Conservation (phyloP, 768 basidiomycete genomes). For the Pleurotus sapidus region DNA sequence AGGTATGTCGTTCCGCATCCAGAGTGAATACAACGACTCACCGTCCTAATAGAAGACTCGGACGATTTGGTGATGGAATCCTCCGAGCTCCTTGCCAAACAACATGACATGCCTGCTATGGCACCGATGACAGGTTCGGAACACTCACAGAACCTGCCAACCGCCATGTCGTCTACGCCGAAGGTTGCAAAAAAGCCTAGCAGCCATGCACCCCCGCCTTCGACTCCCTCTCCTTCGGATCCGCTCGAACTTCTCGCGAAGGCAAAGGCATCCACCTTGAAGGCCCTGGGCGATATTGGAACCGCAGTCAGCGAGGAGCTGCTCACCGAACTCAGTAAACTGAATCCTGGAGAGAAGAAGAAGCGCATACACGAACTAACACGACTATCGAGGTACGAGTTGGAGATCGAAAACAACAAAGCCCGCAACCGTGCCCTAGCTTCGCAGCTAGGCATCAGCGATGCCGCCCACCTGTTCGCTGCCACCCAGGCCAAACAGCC, state of each 20-base stretch:
- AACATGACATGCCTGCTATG: no score
- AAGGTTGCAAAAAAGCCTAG: neutral
- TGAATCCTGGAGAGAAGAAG: neutral
- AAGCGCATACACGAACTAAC: neutral
- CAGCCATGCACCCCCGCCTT: neutral
- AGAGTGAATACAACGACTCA: no score
- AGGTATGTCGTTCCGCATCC: no score
- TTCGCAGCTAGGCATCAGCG: no score
- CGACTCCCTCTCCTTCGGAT: neutral
- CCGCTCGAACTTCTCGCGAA: neutral
- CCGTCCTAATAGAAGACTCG: no score
- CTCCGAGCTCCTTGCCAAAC: no score
- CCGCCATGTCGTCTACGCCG: neutral
- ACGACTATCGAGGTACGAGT: neutral
- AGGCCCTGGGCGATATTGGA: neutral
- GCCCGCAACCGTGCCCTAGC: neutral
- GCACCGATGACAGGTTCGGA: neutral
- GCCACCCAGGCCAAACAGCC: no score
- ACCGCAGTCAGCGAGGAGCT: neutral
- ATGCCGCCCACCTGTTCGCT: no score
- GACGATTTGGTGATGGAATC: no score
- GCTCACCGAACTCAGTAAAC: neutral
- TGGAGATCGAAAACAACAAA: neutral
- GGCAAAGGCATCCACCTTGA: neutral
- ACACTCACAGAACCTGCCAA: neutral